Base-by-base conservation (phyloP, 176 grass and related monocot genomes). In the Oryza officinalis region DNA sequence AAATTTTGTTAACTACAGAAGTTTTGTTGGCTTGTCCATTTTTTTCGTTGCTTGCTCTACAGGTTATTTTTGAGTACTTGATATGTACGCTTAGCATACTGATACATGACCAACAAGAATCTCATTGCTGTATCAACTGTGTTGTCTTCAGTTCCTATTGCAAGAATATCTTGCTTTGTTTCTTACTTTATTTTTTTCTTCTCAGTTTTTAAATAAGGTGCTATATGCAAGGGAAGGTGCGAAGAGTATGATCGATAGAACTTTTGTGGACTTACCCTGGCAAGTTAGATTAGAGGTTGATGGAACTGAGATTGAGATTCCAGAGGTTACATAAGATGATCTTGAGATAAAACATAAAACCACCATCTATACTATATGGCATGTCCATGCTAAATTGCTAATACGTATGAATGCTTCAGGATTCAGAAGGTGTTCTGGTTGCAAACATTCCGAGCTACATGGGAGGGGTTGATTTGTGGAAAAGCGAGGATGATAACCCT, bases 161-260 rank as follows among this genome's bases (percentile, higher is more conserved):
- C 13, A 23, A 78, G 35, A 38, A 13, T 10, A 17, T 72, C 63
- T 81, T 8, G 8, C 84, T 30, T 77, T 69, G 5, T n/a, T 18
- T 33, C 60, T 81, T 45, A 31, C 68, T 2, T 43, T 73, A 70
- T 40, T 63, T 69, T 57, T 64, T 67, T 74, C 10, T 50, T 4
- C 77, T 77, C 87, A 95, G 93, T 95, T 95, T 23, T 84, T 95
- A 35, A 95, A 95, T 80, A 95, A 95, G 84, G 88, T 94, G 43
- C 72, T 97, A 67, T 94, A 97, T 84, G 92, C 94, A 28, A 97
- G 84, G 84, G 92, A 97, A 89, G 94, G 92, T 10, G 94, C 94
- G 5, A 97, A 92, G 86, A 91, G 80, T 47, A 94, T 97, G n/a
- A 94, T 97, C 49, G 95, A 92, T 66, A 88, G 84, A 33, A 88